Percentiles rank a stretch among this genome's conserved stretches.
Evolutionary conservation across 2,329 filamentous ascomycete species (phyloP).

Genomic region (Intubia oerlemansii): DNA sequence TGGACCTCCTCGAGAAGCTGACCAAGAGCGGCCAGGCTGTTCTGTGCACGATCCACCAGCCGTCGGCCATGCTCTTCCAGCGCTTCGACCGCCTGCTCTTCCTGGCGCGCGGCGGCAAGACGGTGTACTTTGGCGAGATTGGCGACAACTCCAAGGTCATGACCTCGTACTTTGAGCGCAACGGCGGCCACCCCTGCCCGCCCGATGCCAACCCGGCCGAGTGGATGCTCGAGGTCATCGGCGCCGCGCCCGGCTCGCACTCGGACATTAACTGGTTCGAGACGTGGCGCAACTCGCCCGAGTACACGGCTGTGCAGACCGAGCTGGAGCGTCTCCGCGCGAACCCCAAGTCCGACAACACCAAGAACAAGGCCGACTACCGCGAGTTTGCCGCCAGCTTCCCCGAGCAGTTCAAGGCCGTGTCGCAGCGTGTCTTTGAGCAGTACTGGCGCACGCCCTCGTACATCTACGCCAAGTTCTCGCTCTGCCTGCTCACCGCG

Average conservation of each 20-base stretch:
- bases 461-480: constrained; percentile 70
- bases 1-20: constrained; percentile 71
- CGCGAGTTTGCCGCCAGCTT: constrained; percentile 70
- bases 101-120: constrained; percentile 54
- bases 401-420: constrained; percentile 40
- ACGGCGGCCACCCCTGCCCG: constrained; percentile 45
- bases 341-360: constrained; percentile 16
- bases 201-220: constrained; percentile 57
- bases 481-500: constrained; percentile 40
- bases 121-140: constrained; percentile 58
- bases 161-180: constrained; percentile 55
- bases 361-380: constrained; percentile 23
- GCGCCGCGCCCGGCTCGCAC: constrained; percentile 41
- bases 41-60: constrained; percentile 94
- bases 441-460: constrained; percentile 82
- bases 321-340: constrained; percentile 36
- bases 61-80: constrained; percentile 88
- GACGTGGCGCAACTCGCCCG: constrained; percentile 36
- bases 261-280: constrained; percentile 44
- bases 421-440: constrained; percentile 43
- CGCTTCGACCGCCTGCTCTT: constrained; percentile 69
- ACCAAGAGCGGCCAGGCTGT: constrained; percentile 79
- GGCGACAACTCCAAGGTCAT: constrained; percentile 48
- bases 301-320: constrained; percentile 31
- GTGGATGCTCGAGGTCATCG: constrained; percentile 49